Base-by-base conservation (phyloP, 495 filamentous ascomycete species). In the Astrocystis sublimbata region DNA sequence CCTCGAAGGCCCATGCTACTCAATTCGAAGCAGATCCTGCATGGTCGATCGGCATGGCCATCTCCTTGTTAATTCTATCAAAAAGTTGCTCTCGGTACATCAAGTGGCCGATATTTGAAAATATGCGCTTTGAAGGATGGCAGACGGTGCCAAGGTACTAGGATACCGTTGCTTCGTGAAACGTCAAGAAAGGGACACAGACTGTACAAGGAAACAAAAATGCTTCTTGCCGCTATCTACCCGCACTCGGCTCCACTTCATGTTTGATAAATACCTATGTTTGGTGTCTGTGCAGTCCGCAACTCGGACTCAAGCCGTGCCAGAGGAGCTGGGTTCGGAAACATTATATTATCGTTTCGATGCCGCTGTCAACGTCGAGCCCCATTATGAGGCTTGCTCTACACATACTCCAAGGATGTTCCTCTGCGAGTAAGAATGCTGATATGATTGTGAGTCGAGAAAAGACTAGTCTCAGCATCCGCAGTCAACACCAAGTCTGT, bases 401-500 rank as follows among this genome's bases (percentile, higher is more conserved):
- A 12, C 30, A 10, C 23, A 23, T 52, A n/a, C 8, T 35, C 35
- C 10, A 12, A 35, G 6, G 35, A 19, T 28, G 7, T 31, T 8
- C 19, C 23, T 33, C 28, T 10, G 6, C 28, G 7, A 52, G 30
- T 10, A 21, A 2, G 15, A 51, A 23, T 31, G 31, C 26, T 51
- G 49, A 35, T 52, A 35, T 52, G 30, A 52, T 23, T 21, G 49
- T 50, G 47, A 50, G 47, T 50, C 30, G 7, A 35, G 15, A 19
- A 23, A 4, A 33, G 30, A 13, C n/a, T 23, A 21, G 28, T 35
- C 23, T 23, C 47, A 31, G 9, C 21, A 35, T 52, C 28, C 19
- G 17, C 8, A 19, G n/a, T 33, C 5, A 19, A 50, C 6, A 50
- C 3, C 17, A 30, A 5, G 1, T 17, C 23, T 28, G 6, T 2